Base-by-base conservation (phyloP, 2,329 filamentous ascomycete genomes). In the Phoma sp. region DNA sequence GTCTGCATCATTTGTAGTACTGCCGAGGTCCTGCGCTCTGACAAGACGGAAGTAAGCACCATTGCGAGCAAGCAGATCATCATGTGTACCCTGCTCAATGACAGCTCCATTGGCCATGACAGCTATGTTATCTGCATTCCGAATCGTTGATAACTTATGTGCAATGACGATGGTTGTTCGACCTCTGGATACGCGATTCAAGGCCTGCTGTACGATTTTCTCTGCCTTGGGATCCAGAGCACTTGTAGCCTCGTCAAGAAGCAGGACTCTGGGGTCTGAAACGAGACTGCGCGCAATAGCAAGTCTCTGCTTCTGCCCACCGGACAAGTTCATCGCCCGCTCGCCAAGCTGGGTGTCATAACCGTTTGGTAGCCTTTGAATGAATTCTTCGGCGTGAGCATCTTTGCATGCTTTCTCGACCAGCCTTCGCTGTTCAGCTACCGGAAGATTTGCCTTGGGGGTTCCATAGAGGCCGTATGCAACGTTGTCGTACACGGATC, bases 141-240 rank as follows among this genome's bases (percentile, higher is more conserved):
- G 91, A 77, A 98, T 96, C 4, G 95, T 99, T 0, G 92, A 96
- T 6, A 98, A 81, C 66, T 93, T 89, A 77, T 99, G 95, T 37
- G 95, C 95, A 74, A 99, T 98, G 7, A 93, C 90, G 66, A 98
- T 96, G 2, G 93, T 98, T 0, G 95, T 99, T 48, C 95, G 86
- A 25, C 92, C 91, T 59, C 88, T 83, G 0, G 93, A 84, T 22
- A 93, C 93, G 40, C 85, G 88, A 66, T 98, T 92, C 9, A 99
- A 82, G 13, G 95, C 95, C 40, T 90, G 90, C 74, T 98, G 95
- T 1, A 99, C 93, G 9, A 96, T 89, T 41, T 90, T 91, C 78
- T 99, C 93, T 0, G 91, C 95, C 70, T 96, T 95, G 13, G 93
- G 96, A 70, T 98, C 93, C 0, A 98, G 82, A 3, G 92, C 92